Evolutionary conservation across 1,139 yeast species (phyloP).

Genomic region (Ogataea hybrid): DNA sequence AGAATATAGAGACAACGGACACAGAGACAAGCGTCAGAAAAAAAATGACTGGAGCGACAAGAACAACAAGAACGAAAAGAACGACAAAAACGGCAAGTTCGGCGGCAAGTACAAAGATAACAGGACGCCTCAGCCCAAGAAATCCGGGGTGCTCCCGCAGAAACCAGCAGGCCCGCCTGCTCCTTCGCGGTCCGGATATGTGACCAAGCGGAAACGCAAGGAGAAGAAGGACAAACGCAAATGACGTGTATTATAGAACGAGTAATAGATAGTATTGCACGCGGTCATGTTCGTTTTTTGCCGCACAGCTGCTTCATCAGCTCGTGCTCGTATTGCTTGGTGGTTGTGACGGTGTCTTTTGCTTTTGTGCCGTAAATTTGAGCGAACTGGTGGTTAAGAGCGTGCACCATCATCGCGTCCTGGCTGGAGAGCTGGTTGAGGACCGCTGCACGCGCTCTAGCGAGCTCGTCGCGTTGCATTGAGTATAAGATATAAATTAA

Average conservation of each 20-base stretch:
- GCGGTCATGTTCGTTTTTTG: slow-evolving; percentile 4
- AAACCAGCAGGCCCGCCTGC: slow-evolving; percentile 5
- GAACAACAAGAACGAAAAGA: slow-evolving; percentile 11
- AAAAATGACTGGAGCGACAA: slow-evolving; percentile 15
- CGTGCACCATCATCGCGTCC: slow-evolving; percentile 19
- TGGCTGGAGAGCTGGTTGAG: slow-evolving; percentile 16
- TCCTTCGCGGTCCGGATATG: slow-evolving; percentile 8
- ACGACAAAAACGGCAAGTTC: slow-evolving; percentile 16
- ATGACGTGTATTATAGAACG: slow-evolving; percentile 7
- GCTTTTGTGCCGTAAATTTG: slow-evolving; percentile 9
- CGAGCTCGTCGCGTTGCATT: slow-evolving; percentile 6
- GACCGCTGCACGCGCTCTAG: slow-evolving; percentile 14
- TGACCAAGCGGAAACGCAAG: slow-evolving; percentile 5
- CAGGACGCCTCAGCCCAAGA: slow-evolving; percentile 21
- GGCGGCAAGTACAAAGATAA: slow-evolving; percentile 21
- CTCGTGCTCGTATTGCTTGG: slow-evolving; percentile 15
- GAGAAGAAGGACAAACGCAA: slow-evolving; percentile 5
- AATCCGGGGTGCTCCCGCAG: slow-evolving; percentile 23
- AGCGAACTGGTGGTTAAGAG: slow-evolving; percentile 16
- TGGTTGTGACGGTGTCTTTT: slow-evolving; percentile 7
- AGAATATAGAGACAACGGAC: slow-evolving; percentile 14
- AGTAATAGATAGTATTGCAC: not conserved
- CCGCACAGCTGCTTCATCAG: slow-evolving; percentile 14
- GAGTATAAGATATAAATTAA: not conserved
- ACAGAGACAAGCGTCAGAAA: slow-evolving; percentile 15